Conservation (phyloP, 139 green algal genomes). For the Picochlorum sp. region DNA sequence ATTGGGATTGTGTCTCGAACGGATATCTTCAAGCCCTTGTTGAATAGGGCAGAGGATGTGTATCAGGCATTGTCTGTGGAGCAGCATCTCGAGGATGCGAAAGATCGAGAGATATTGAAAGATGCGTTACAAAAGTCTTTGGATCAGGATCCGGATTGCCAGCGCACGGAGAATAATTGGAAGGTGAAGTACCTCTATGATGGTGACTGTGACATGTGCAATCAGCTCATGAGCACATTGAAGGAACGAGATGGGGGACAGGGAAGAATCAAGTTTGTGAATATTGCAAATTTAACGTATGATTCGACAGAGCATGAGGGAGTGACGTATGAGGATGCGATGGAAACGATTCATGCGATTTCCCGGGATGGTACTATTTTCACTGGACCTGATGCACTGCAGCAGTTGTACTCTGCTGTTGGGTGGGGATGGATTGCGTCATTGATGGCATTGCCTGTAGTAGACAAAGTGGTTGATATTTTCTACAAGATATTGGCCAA, state of each 20-base stretch:
- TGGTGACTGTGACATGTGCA: slow-evolving; percentile 61
- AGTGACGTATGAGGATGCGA: slow-evolving; percentile 51
- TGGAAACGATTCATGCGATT: slow-evolving; percentile 70
- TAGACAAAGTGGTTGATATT: slow-evolving; percentile 41
- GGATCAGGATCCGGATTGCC: slow-evolving; percentile 2
- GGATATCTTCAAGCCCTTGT: slow-evolving; percentile 57
- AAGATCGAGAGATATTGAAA: not conserved
- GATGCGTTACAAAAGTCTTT: not conserved
- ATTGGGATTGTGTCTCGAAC: slow-evolving; percentile 44
- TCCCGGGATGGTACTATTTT: slow-evolving; percentile 39
- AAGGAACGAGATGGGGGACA: slow-evolving; percentile 33
- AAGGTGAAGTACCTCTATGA: slow-evolving; percentile 67
- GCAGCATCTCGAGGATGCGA: not conserved
- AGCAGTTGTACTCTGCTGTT: slow-evolving; percentile 48
- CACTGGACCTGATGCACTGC: slow-evolving; percentile 50
- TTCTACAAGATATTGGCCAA: slow-evolving; percentile 60
- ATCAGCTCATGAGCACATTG: slow-evolving; percentile 46
- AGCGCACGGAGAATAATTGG: slow-evolving; percentile 18
- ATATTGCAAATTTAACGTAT: slow-evolving; percentile 30
- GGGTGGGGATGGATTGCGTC: slow-evolving; percentile 59
- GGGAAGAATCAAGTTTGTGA: slow-evolving; percentile 20
- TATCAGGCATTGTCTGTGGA: slow-evolving; percentile 29
- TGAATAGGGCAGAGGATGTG: slow-evolving; percentile 38
- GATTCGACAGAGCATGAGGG: slow-evolving; percentile 30
- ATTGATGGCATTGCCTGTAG: slow-evolving; percentile 48